Base-by-base conservation (phyloP, 2,329 filamentous ascomycete genomes). In the Cyphellophora europaea region DNA sequence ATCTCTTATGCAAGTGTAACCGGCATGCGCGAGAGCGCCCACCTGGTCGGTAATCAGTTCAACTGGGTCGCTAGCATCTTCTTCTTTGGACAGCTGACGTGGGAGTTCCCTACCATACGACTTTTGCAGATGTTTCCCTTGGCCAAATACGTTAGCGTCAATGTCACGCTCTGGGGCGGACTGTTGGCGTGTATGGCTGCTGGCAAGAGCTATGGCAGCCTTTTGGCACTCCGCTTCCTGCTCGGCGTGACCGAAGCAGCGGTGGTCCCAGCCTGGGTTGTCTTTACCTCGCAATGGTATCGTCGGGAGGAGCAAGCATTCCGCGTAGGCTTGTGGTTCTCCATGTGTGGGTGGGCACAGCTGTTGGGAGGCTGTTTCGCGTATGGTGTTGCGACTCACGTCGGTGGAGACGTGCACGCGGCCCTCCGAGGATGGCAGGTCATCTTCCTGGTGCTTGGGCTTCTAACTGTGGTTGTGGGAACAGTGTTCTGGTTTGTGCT, bases 221-320 rank as follows among this genome's bases (percentile, higher is more conserved):
- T 65, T 4, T 59, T 65, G 49, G 50, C 55, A 1, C 53, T 57
- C 16, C 52, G 63, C 3, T 62, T 65, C 36, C 54, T 67, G 38
- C 56, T 65, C 11, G 63, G 63, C 6, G 54, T 54, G 3, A 57
- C 62, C 14, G 63, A 66, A 42, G 56, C 53, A 2, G 54, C 51
- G 16, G 42, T 58, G 5, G 52, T 53, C 6, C 57, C 58, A 1
- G 51, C 51, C 10, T 61, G 63, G 39, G 48, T 55, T 34, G 43
- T 60, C 42, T 64, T 53, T 28, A 57, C 51, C 3, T 48, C 49
- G 3, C 70, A 70, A 55, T 56, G 52, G 19, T 58, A 58, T 17
- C 55, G 47, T 23, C 42, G 53, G 33, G 43, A 52, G 25, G 54
- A 58, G 30, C 55, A 58, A 11, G 53, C 54, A 6, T 42, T 52